phyloP scores from a whole-genome alignment of 2,329 filamentous ascomycete species.

The Neopestalotiopsis sp. region DNA sequence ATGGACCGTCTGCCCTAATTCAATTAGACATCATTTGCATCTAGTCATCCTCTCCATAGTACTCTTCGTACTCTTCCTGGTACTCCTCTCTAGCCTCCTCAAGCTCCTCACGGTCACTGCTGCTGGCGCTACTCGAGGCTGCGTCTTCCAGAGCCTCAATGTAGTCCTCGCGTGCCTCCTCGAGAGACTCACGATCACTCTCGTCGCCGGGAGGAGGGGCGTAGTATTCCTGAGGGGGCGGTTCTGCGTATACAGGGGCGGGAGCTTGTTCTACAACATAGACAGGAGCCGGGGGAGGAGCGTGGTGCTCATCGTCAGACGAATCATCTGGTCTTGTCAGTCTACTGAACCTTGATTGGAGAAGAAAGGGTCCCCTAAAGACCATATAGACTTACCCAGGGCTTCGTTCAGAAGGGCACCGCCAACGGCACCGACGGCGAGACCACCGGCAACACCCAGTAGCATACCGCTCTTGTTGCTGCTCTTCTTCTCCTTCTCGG shows the following conservation, averaged over 20 bases:
- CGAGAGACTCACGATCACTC: constrained; percentile 37
- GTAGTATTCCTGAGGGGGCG: constrained; percentile 17
- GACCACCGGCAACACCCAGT: constrained; percentile 60
- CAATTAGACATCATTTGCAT: background rate
- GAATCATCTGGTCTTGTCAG: constrained; percentile 30
- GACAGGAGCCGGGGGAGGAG: constrained; percentile 19
- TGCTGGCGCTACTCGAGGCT: constrained; percentile 33
- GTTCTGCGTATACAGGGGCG: constrained; percentile 1
- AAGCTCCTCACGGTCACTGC: constrained; percentile 47
- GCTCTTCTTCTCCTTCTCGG: constrained; percentile 44
- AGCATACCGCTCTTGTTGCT: constrained; percentile 57
- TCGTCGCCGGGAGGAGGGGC: constrained; percentile 20
- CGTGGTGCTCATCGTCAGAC: constrained; percentile 31
- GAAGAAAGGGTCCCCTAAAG: background rate
- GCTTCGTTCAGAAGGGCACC: constrained; percentile 63
- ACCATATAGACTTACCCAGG: constrained; percentile 45
- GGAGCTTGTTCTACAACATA: too few species aligned
- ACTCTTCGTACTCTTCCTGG: constrained; percentile 52
- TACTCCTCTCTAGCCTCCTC: constrained; percentile 56
- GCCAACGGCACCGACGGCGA: constrained; percentile 60
- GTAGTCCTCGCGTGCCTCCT: constrained; percentile 43
- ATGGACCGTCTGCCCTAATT: background rate
- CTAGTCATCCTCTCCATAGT: constrained; percentile 30
- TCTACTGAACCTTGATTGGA: too few species aligned
- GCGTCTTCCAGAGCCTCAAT: constrained; percentile 52